Evolutionary conservation across 495 filamentous ascomycete species (phyloP), one percentile per base, ranked within the genome.

Genomic region (Aspergillus haitiensis): DNA sequence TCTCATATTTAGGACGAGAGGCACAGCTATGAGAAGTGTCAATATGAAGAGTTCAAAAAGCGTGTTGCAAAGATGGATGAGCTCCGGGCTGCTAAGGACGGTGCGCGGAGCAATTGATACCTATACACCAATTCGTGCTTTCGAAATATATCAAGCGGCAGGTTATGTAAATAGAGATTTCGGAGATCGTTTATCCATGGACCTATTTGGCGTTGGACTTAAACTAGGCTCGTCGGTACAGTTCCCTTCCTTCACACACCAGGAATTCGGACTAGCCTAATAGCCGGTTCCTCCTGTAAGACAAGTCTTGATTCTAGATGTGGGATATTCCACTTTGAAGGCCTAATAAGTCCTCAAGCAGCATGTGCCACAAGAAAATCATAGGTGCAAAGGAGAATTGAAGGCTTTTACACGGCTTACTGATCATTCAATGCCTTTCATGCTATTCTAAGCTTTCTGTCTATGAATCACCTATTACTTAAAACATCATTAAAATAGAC

Each of bases 51-150:
- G 71, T 98, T 98, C 83, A 96, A 96, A 86, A 92, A 92, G 82
- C 88, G 94, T 35, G 94, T 98, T 58, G 89, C 89, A 58, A 97
- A 95, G 86, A 98, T 98, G 95, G 86, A 97, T 67, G 94, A 98
- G 81, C 78, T 98, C 58, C 83, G 92, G 65, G 92, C 82, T 49
- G 86, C 88, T 37, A 98, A 96, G 84, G 88, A 81, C 34, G 91
- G 90, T 36, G 87, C 84, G 65, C 84, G 94, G 73, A 97, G 90
- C 82, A 97, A 97, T 78, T 97, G 74, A 86, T 65, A 64, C 46
- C 48, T 56, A 52, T 50, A 55, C 57, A 49, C 52, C 51, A 42
- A 64, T 37, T 56, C 33, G 54, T 60, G 47, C 56, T 57, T 65
- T 68, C 53, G 48, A 61, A 44, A 61, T 56, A 55, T 61, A 60